A percentile compares a stretch with the other conserved stretches of the same genome.
phyloP scores from a whole-genome alignment of 495 filamentous ascomycete species.

The Opeltia flavorubescens region DNA sequence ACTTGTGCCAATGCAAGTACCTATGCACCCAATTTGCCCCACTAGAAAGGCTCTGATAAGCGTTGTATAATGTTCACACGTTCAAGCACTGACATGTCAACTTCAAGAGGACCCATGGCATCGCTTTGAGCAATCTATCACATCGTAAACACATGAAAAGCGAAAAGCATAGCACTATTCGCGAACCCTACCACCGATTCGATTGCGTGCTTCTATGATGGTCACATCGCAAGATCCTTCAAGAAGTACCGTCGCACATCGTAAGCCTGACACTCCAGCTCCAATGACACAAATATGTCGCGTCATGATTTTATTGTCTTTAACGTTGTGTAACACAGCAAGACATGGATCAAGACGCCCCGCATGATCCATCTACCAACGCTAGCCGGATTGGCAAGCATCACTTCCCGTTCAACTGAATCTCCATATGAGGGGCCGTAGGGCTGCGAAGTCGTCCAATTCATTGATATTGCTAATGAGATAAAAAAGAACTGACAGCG shows the following conservation, averaged over 20 bases:
- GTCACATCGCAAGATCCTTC: conserved; percentile 53
- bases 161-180: neutral
- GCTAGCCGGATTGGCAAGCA: too few relatives aligned
- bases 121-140: conserved; percentile 6
- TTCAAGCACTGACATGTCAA: conserved; percentile 4
- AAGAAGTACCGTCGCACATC: conserved; percentile 56
- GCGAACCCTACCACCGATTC: conserved; percentile 52
- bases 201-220: conserved; percentile 52
- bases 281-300: conserved; percentile 49
- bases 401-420: too few relatives aligned
- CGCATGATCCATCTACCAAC: too few relatives aligned
- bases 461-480: too few relatives aligned
- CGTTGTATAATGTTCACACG: neutral
- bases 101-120: conserved; percentile 8
- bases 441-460: too few relatives aligned
- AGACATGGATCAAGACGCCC: too few relatives aligned
- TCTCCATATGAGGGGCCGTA: too few relatives aligned
- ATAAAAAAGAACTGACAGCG: too few relatives aligned
- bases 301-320: conserved; percentile 4
- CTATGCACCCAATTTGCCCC: conserved; percentile 88
- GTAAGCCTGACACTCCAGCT: conserved; percentile 54
- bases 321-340: too few relatives aligned
- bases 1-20: neutral
- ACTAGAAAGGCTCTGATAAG: conserved; percentile 23
- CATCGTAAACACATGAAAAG: neutral